These are phyloP conservation scores for Pestalotiopsis fici DNA, from an alignment of 2,329 filamentous ascomycete genomes.

Conservation along the genomic window DNA sequence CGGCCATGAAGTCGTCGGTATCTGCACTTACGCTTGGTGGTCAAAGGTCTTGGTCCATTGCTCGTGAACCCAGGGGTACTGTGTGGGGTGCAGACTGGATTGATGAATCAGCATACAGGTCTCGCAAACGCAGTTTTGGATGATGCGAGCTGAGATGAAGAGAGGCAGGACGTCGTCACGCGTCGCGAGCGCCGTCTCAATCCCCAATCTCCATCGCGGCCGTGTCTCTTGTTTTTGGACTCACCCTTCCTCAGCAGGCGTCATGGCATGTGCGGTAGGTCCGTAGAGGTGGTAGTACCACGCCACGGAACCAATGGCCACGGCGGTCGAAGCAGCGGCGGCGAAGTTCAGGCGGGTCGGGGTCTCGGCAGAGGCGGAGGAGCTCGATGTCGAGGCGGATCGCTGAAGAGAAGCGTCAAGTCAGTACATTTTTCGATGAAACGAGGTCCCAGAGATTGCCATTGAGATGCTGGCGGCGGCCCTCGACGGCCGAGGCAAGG, in stretches of 20 bases:
- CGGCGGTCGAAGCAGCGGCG: conserved; percentile 81
- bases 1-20: not conserved
- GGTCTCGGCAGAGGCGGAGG: conserved; percentile 71
- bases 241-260: conserved; percentile 97
- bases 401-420: conserved; percentile 44
- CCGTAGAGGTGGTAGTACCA: conserved; percentile 99
- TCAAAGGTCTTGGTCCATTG: conserved; percentile 96
- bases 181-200: not conserved
- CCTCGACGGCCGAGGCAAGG: not conserved
- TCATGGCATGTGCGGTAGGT: conserved; percentile 82
- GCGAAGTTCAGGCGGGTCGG: conserved; percentile 83
- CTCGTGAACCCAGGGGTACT: conserved; percentile 94
- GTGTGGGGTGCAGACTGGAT: conserved; percentile 82
- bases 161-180: not conserved
- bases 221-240: conserved; percentile 42
- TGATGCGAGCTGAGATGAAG: not conserved
- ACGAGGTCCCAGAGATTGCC: conserved; percentile 8
- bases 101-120: not conserved
- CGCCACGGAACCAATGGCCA: conserved; percentile 85
- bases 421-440: conserved; percentile 36
- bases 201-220: not conserved
- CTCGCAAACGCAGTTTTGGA: not conserved
- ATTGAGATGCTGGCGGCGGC: conserved; percentile 10
- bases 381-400: conserved; percentile 67
- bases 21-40: conserved; percentile 84